Conservation (phyloP, 192 early-diverging fungal species). For the Neocallimastix lanati region DNA sequence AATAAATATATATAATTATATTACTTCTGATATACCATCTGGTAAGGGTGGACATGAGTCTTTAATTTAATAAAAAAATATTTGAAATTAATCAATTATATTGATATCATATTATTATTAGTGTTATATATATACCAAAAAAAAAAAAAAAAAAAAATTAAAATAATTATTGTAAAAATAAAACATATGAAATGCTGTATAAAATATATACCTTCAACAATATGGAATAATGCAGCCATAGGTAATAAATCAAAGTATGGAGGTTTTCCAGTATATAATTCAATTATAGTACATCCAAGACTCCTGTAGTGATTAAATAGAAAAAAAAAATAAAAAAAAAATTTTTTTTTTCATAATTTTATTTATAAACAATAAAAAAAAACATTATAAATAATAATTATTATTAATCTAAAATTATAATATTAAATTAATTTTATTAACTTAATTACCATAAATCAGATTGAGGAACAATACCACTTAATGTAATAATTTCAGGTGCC, state of each 20-base stretch:
- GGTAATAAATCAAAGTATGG: conserved; percentile 70
- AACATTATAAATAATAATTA: too few relatives aligned
- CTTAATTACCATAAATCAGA: conserved; percentile 70
- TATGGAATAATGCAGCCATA: conserved; percentile 83
- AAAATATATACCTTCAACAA: conserved; percentile 64
- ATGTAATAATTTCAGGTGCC: conserved; percentile 82
- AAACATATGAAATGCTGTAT: too few relatives aligned
- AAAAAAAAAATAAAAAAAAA: too few relatives aligned
- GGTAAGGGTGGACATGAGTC: conserved; percentile 56
- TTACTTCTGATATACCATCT: conserved; percentile 40
- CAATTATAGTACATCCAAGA: conserved; percentile 83
- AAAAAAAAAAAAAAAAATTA: too few relatives aligned
- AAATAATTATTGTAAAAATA: too few relatives aligned
- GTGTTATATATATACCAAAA: too few relatives aligned
- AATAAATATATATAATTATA: not conserved
- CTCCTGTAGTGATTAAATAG: conserved; percentile 19
- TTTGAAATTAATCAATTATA: too few relatives aligned
- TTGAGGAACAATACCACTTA: conserved; percentile 66
- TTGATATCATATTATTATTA: too few relatives aligned
- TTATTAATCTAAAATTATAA: too few relatives aligned
- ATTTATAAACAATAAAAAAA: too few relatives aligned
- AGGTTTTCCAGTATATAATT: conserved; percentile 80
- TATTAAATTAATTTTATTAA: not conserved
- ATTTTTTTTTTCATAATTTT: too few relatives aligned
- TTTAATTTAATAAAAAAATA: not conserved